Base-by-base conservation (phyloP, 164 flowering plant species). In the Vitis cinerea region DNA sequence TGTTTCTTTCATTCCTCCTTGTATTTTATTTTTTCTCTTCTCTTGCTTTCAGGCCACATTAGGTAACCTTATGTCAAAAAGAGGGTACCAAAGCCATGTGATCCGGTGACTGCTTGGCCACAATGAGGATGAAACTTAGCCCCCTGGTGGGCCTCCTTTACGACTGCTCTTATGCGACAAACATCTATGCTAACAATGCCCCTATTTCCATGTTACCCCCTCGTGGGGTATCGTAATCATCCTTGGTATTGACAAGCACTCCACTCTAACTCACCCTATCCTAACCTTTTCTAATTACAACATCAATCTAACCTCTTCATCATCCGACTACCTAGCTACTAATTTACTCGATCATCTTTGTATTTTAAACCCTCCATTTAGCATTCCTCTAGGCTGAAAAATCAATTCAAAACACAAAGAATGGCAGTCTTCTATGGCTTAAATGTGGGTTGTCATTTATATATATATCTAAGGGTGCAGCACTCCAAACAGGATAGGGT, bases 141-240 rank as follows among this genome's bases (percentile, higher is more conserved):
- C 31, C 50, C 13, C 27, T 16, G 10, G 68, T 64, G 55, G 66
- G 37, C 50, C 29, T 53, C 15, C 8, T 4, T 66, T 71, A 70
- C 73, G 67, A 71, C 31, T 68, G 10, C 49, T 54, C 66, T 58
- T 16, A 14, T 59, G 12, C 15, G 64, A 48, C 50, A 72, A 67
- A 55, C 64, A 74, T 64, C 68, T 66, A 59, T 64, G 52, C 58
- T 29, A 65, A 51, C 17, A 13, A 58, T 37, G 9, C 64, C 49
- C 57, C 69, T 68, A 4, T 15, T 30, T 70, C 73, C 81, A 75
- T 67, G 81, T 81, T 81, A 70, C 77, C 73, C 79, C 79, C 83
- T 81, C 81, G 83, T 81, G 81, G 77, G 70, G 8, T 61, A 61
- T 72, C 74, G 37, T 49, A 31, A 63, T 70, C 64, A 66, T 71